Evolutionary conservation across 202 grass and related monocot genomes (phyloP), one percentile per base, ranked within the genome.

Genomic region (Elaeis oleifera): DNA sequence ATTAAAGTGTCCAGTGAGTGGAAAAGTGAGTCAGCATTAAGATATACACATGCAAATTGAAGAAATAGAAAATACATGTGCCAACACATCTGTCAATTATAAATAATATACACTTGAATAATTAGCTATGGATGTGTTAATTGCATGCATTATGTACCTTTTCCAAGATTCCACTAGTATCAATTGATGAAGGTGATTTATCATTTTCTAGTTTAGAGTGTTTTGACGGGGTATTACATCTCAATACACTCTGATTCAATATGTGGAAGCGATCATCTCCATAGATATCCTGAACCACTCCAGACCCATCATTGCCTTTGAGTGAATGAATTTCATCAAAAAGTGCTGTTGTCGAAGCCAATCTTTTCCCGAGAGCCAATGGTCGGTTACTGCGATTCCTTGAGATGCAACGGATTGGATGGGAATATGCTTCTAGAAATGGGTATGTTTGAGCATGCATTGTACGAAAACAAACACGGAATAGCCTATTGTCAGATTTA

Each of bases 401-500:
- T 66, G 92, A 97, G 78, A 97, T 92, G 71, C 92, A 97, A 5
- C 82, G 74, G 54, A 97, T 91, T 53, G 82, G 82, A 69, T 85
- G 75, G 59, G 92, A 92, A 74, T 74, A 84, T 71, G 84, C 84
- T 82, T 86, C 94, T 71, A 89, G 73, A 75, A 97, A 97, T 71
- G 94, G 77, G 79, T 91, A 86, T 78, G 73, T 89, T 73, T 60
- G 74, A 19, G 52, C 48, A 71, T 81, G 54, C 58, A 79, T 61
- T 59, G 72, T 72, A 48, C 72, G 84, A 77, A 97, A 92, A 65
- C 71, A 79, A 84, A 92, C 77, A 69, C 82, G 79, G 66, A 97
- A 97, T 29, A 97, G 72, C 84, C 90, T 86, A 71, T 97, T 89
- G 74, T 97, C 94, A 23, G 71, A 97, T 89, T 97, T 97, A 44